phyloP scores from a whole-genome alignment of 129 eudicot genomes.

The Logfia minima region DNA sequence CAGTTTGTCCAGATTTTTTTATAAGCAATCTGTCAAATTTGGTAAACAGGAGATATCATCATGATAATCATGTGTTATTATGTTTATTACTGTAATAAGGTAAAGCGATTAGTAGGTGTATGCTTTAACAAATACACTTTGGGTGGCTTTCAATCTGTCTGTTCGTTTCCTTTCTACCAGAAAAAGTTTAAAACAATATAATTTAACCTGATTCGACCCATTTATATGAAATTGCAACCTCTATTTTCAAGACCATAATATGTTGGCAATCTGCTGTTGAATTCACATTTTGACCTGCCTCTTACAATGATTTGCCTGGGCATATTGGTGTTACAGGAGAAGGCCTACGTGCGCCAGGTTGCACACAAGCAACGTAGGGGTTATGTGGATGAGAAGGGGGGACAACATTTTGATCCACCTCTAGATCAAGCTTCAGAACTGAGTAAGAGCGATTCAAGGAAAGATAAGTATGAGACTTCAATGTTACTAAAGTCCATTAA shows the following conservation, averaged over 20 bases:
- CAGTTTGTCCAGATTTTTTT: no score
- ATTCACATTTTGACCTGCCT: background rate
- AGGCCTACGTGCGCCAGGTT: conserved; percentile 68
- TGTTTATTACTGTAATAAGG: background rate
- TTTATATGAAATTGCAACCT: background rate
- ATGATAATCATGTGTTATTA: no score
- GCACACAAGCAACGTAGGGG: conserved; percentile 51
- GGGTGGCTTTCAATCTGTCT: background rate
- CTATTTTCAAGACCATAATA: background rate
- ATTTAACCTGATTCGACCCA: no score
- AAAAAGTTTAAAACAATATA: background rate
- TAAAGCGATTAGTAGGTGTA: background rate
- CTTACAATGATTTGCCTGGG: conserved; percentile 2
- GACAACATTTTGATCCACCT: background rate
- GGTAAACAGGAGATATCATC: background rate
- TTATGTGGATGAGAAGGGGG: conserved; percentile 28
- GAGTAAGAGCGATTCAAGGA: conserved; percentile 36
- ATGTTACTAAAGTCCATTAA: conserved; percentile 67
- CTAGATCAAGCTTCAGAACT: background rate
- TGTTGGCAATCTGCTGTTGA: background rate
- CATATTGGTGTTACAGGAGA: conserved; percentile 59
- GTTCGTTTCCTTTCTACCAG: background rate
- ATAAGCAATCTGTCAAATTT: background rate
- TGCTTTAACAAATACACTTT: background rate
- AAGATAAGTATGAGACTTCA: conserved; percentile 64